A percentile compares a stretch with the other conserved stretches of the same genome.
These are phyloP conservation scores for Coccomyxa sp. DNA, from an alignment of 139 green algal species.

Conservation along the genomic window DNA sequence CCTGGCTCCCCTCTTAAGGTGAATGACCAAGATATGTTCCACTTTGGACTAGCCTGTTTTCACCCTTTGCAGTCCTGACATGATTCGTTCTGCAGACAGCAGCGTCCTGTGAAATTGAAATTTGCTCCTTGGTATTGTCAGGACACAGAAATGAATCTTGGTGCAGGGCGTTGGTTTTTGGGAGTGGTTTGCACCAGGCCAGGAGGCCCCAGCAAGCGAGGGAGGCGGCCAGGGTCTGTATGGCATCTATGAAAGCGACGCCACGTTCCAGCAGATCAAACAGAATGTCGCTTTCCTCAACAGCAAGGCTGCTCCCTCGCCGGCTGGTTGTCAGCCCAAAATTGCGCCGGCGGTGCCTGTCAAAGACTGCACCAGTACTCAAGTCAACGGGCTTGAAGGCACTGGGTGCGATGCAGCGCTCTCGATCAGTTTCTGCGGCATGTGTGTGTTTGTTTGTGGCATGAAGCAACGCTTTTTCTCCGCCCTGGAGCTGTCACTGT, in stretches of 20 bases:
- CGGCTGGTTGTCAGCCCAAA: neutral
- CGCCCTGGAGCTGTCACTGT: too few species aligned
- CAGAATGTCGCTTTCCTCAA: conserved; percentile 6
- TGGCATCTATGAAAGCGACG: conserved; percentile 17
- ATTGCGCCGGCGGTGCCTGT: neutral
- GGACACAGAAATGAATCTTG: too few species aligned
- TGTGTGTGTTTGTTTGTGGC: too few species aligned
- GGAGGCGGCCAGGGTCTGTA: conserved; percentile 1
- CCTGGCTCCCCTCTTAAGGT: neutral
- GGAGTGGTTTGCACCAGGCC: conserved; percentile 38
- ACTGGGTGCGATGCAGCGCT: conserved; percentile 28
- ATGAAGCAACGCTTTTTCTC: too few species aligned
- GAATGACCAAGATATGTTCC: neutral
- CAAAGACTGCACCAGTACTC: conserved; percentile 26
- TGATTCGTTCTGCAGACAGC: too few species aligned
- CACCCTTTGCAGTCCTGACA: too few species aligned
- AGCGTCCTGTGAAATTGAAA: too few species aligned
- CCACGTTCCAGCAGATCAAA: conserved; percentile 9
- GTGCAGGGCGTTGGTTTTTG: conserved; percentile 43
- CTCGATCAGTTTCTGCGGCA: too few species aligned
- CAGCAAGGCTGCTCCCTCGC: neutral
- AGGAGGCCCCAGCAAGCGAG: neutral
- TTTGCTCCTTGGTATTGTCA: too few species aligned
- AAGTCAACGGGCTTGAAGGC: conserved; percentile 25
- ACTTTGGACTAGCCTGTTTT: too few species aligned